phyloP scores from a whole-genome alignment of 768 basidiomycete genomes.

The Lentinula sp. region DNA sequence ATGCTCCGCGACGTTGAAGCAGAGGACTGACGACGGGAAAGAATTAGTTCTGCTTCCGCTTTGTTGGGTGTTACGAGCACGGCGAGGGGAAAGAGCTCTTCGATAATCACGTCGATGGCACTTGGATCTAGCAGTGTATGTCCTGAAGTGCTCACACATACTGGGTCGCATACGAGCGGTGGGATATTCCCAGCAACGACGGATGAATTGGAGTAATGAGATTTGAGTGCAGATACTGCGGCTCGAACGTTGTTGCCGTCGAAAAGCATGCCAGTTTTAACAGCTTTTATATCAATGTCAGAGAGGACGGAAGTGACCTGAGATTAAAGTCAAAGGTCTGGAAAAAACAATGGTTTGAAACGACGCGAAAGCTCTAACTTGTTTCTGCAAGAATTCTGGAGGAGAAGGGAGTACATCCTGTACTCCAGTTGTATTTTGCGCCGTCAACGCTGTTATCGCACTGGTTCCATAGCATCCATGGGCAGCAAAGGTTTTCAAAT shows the following conservation, averaged over 20 bases:
- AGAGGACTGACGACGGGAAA: constrained; percentile 28
- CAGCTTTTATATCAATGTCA: constrained; percentile 64
- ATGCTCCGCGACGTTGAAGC: constrained; percentile 22
- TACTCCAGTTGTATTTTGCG: constrained; percentile 86
- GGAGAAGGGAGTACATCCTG: constrained; percentile 66
- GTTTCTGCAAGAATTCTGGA: constrained; percentile 65
- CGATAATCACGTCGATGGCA: constrained; percentile 55
- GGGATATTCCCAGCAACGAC: constrained; percentile 22
- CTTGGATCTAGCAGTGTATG: constrained; percentile 66
- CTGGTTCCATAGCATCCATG: constrained; percentile 75
- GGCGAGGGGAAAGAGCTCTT: constrained; percentile 65
- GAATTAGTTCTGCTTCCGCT: constrained; percentile 68
- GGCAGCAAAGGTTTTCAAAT: constrained; percentile 80
- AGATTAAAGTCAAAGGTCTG: neutral
- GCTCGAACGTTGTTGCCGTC: constrained; percentile 46
- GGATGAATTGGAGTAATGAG: constrained; percentile 18
- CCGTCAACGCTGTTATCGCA: constrained; percentile 80
- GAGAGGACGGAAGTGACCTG: constrained; percentile 67
- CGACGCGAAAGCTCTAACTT: constrained; percentile 37
- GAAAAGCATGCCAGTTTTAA: constrained; percentile 91
- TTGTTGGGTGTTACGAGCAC: constrained; percentile 82
- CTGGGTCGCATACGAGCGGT: constrained; percentile 79
- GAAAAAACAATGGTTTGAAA: neutral
- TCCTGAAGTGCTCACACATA: constrained; percentile 88
- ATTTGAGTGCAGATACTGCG: constrained; percentile 45